phyloP scores from a whole-genome alignment of 257 asterid genomes.

The Penstemon barbatus region DNA sequence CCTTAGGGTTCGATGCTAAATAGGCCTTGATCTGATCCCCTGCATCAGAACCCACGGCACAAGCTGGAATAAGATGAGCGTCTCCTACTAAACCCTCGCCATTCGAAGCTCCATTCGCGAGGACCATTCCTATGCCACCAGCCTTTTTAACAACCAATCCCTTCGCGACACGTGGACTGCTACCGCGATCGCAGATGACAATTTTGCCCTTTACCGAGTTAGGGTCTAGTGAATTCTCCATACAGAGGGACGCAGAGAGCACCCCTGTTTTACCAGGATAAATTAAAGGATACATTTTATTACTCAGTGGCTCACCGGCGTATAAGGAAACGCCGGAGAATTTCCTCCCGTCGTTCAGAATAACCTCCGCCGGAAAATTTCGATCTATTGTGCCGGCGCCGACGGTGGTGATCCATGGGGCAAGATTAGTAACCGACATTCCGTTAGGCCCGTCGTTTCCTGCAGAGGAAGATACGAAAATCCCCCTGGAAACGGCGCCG shows the following conservation, averaged over 20 bases:
- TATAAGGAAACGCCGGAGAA: slow-evolving; percentile 80
- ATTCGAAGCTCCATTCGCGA: slow-evolving; percentile 80
- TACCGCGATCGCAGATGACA: slow-evolving; percentile 92
- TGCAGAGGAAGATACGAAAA: slow-evolving; percentile 88
- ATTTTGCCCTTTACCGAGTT: slow-evolving; percentile 64
- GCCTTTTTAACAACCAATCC: slow-evolving; percentile 87
- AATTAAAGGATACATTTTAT: slow-evolving; percentile 69
- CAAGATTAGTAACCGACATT: slow-evolving; percentile 91
- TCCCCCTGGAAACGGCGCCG: slow-evolving; percentile 95
- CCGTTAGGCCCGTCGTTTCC: slow-evolving; percentile 98
- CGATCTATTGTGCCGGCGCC: slow-evolving; percentile 96
- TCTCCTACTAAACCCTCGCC: slow-evolving; percentile 97
- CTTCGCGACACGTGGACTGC: slow-evolving; percentile 88
- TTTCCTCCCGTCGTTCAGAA: slow-evolving; percentile 64
- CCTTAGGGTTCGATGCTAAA: slow-evolving; percentile 41
- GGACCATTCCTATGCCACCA: slow-evolving; percentile 92
- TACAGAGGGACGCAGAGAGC: slow-evolving; percentile 85
- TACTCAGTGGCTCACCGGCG: slow-evolving; percentile 66
- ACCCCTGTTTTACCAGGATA: slow-evolving; percentile 88
- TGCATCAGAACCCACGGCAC: slow-evolving; percentile 72
- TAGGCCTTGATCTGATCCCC: slow-evolving; percentile 76
- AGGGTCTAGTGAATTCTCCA: slow-evolving; percentile 88
- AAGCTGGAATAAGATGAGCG: slow-evolving; percentile 81
- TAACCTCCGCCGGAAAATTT: slow-evolving; percentile 76
- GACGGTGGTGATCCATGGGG: slow-evolving; percentile 96